These are phyloP conservation scores for Breviolum minutum DNA, from an alignment of 73 alveolate genomes.

Conservation along the genomic window DNA sequence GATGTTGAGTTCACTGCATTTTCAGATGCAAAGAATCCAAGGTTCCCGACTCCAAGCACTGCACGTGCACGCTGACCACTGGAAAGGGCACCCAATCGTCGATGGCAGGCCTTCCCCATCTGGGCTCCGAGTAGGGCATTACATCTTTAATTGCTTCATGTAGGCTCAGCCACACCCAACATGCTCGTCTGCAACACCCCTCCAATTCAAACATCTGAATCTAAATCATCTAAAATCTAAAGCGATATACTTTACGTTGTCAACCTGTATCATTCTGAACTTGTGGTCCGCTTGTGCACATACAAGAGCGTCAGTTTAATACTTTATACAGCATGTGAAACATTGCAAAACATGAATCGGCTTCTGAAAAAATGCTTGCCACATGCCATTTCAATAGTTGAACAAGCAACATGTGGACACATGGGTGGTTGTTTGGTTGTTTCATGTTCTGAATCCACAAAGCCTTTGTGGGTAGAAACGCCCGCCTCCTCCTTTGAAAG, in stretches of 20 bases:
- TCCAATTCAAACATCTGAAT: background rate
- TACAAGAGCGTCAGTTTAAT: background rate
- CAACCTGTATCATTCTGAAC: too few species aligned
- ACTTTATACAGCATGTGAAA: background rate
- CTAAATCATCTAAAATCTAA: background rate
- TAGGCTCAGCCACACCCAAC: too few species aligned
- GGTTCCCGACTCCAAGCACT: conserved; percentile 48
- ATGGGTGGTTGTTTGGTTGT: background rate
- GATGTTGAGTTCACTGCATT: background rate
- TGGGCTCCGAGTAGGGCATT: background rate
- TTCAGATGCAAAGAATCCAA: background rate
- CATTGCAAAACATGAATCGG: too few species aligned
- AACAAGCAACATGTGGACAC: too few species aligned
- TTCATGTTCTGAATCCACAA: too few species aligned
- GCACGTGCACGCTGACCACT: conserved; percentile 82
- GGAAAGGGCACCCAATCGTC: conserved; percentile 73
- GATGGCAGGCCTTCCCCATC: conserved; percentile 26
- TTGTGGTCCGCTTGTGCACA: background rate
- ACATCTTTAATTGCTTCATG: too few species aligned
- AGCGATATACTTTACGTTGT: background rate
- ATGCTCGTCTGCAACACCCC: background rate
- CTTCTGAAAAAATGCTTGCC: too few species aligned
- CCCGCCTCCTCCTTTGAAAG: conserved; percentile 79
- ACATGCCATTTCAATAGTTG: too few species aligned
- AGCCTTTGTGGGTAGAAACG: background rate